Base-by-base conservation (phyloP, 202 grass and related monocot genomes). In the Brachypodium distachyon region DNA sequence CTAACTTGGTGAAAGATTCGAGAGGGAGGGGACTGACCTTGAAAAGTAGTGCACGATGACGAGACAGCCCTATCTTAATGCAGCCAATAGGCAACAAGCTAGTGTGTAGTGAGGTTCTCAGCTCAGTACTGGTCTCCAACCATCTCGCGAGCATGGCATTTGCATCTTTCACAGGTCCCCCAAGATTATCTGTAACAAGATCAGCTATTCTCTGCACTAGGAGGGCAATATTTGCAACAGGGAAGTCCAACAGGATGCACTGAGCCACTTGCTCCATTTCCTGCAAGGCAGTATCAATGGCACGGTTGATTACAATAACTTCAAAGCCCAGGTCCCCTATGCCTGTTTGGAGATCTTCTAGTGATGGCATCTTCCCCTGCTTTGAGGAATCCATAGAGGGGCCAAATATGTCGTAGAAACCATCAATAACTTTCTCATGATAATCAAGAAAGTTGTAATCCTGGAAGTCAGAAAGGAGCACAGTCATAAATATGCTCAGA, bases 291-390 rank as follows among this genome's bases (percentile, higher is more conserved):
- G 77, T 61, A 61, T 99, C 96, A 80, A 95, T 90, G 28, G 96
- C 68, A 34, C 84, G 96, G 71, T 96, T 99, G 70, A 99, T 82
- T 66, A 99, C 87, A 68, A 99, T 93, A 62, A 99, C 96, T 90
- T 99, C 96, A 85, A 95, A 99, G 42, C 96, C 96, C 23, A 99
- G 87, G 77, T 99, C 96, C 0, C 96, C 96, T 44, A 99, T 99
- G 66, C 85, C 78, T 56, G 89, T 87, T 77, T 99, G 96, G 50
- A 99, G 96, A 79, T 99, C 92, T 37, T 83, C 79, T 52, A 95
- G 75, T 42, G 91, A 93, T 64, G 96, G 96, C 87, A 99, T 90
- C 65, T 87, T 92, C 55, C 84, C 86, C 57, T 92, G 91, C 68
- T 65, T 88, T 7, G 85, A 91, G 51, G 77, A 88, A 43, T 95